Percentiles rank a stretch among this genome's conserved stretches.
Evolutionary conservation across 192 early-diverging fungal genomes (phyloP).

Genomic region (Umbelopsis isabellina): DNA sequence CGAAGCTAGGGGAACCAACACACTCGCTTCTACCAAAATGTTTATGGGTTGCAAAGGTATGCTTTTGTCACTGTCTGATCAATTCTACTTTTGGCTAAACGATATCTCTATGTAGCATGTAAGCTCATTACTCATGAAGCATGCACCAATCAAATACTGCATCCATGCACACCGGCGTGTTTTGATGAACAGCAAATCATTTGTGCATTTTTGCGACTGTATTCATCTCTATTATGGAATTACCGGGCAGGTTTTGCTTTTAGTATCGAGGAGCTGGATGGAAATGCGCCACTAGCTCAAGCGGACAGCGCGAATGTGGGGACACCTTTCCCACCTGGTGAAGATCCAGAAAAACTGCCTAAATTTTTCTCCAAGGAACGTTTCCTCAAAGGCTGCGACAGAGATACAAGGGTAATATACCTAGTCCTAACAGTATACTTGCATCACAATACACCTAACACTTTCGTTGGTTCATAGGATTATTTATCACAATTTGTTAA

Average conservation of each 20-base stretch:
- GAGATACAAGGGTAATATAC: conserved; percentile 34
- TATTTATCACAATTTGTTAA: conserved; percentile 61
- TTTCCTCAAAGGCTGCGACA: conserved; percentile 47
- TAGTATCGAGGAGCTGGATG: conserved; percentile 25
- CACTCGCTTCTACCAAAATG: background rate
- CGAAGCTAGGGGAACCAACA: background rate
- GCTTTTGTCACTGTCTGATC: background rate
- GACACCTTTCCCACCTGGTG: conserved; percentile 24
- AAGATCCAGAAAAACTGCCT: conserved; percentile 13
- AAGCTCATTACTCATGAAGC: conserved; percentile 50
- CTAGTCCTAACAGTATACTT: background rate
- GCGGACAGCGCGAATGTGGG: background rate
- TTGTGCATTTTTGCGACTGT: conserved; percentile 70
- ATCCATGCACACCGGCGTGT: conserved; percentile 57
- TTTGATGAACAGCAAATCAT: conserved; percentile 74
- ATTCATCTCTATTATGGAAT: conserved; percentile 73
- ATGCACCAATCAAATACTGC: conserved; percentile 53
- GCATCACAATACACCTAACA: background rate
- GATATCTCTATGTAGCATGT: conserved; percentile 35
- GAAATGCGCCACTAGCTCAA: conserved; percentile 15
- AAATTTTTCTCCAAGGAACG: conserved; percentile 33
- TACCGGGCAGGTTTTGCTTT: conserved; percentile 64
- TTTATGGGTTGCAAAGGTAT: conserved; percentile 41
- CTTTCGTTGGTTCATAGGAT: conserved; percentile 12
- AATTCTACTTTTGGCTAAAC: background rate